Evolutionary conservation across 306 rosid genomes (phyloP).

Genomic region (Gillenia trifoliata): DNA sequence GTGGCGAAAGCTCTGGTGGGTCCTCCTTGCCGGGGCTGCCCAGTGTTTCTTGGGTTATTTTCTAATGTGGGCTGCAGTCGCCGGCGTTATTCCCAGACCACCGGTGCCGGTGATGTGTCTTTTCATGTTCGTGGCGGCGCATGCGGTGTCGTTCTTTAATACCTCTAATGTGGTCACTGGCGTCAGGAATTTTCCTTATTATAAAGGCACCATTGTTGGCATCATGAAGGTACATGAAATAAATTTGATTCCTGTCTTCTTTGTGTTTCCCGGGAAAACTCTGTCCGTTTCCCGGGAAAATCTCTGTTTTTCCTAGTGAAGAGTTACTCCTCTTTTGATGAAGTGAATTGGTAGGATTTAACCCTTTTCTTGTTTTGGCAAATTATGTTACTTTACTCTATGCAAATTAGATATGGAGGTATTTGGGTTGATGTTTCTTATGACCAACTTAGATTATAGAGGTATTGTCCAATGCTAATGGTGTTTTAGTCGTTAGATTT

Average conservation of each 20-base stretch:
- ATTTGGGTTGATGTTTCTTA: background rate
- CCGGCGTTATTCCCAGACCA: conserved; percentile 14
- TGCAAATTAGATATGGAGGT: background rate
- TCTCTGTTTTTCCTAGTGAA: background rate
- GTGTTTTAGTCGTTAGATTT: no score
- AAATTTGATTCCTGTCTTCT: background rate
- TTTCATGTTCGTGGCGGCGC: conserved; percentile 22
- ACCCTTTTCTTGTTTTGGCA: background rate
- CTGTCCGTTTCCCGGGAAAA: background rate
- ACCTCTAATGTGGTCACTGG: conserved; percentile 28
- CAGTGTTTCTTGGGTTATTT: conserved; percentile 26
- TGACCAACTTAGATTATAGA: no score
- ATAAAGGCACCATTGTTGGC: conserved; percentile 29
- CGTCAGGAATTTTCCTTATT: conserved; percentile 20
- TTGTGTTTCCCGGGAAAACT: background rate
- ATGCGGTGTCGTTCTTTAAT: conserved; percentile 24
- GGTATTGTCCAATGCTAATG: no score
- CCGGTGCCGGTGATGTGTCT: conserved; percentile 15
- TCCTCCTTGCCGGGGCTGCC: conserved; percentile 8
- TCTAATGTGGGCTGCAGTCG: conserved; percentile 24
- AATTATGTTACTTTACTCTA: background rate
- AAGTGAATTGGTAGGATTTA: background rate
- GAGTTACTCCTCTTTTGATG: background rate
- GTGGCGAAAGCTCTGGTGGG: conserved; percentile 11
- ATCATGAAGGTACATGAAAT: conserved; percentile 17